phyloP scores from a whole-genome alignment of 2,329 filamentous ascomycete genomes.

The Hymenoscyphus fraxineus region DNA sequence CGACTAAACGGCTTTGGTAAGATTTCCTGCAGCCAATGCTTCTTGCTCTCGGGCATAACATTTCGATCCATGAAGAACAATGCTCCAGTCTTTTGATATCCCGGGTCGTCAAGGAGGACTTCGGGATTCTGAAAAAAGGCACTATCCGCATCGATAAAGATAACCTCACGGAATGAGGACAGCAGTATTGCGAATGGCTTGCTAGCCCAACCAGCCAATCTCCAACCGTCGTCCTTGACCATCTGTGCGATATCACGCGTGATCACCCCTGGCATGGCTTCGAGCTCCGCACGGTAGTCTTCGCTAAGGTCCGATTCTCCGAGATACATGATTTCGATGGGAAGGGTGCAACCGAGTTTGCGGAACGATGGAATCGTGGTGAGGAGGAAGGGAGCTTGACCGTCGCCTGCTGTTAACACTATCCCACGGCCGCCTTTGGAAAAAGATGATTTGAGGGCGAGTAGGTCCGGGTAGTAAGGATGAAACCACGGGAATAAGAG shows the following conservation, averaged over 20 bases:
- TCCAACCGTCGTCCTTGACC: neutral
- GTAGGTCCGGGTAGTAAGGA: neutral
- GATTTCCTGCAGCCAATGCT: constrained; percentile 18
- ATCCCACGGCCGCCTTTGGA: neutral
- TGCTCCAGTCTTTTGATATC: constrained; percentile 35
- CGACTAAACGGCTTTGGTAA: neutral
- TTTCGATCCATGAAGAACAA: constrained; percentile 42
- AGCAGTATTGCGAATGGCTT: constrained; percentile 41
- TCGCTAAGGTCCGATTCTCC: neutral
- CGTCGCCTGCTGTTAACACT: neutral
- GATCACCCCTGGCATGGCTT: neutral
- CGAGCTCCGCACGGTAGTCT: neutral
- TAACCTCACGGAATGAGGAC: constrained; percentile 37
- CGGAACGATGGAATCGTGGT: neutral
- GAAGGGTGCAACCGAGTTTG: neutral
- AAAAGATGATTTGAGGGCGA: neutral
- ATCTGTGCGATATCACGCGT: neutral
- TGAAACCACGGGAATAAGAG: neutral
- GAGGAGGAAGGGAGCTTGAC: neutral
- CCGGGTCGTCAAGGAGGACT: constrained; percentile 33
- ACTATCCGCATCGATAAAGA: constrained; percentile 40
- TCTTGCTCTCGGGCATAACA: constrained; percentile 25
- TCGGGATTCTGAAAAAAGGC: constrained; percentile 40
- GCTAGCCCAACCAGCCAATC: constrained; percentile 36
- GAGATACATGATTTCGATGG: neutral